Evolutionary conservation across 1,139 yeast species (phyloP).

Genomic region (Candida anutae): DNA sequence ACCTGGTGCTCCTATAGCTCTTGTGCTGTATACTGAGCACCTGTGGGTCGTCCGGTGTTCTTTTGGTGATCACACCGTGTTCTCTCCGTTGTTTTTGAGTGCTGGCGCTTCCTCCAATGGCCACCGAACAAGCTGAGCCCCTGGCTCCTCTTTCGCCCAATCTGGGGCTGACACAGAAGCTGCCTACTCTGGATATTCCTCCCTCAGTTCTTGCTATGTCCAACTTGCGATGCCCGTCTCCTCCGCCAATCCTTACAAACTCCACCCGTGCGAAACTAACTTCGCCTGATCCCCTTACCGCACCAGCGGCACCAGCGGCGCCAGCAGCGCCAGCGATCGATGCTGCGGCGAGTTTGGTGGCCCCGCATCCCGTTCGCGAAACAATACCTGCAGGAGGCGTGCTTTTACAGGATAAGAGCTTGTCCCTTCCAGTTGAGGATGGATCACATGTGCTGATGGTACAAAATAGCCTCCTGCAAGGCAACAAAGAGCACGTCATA

Average conservation of each 20-base stretch:
- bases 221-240: constrained; percentile 56
- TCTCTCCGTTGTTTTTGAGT: not conserved
- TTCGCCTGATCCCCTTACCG: constrained; percentile 2
- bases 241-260: constrained; percentile 56
- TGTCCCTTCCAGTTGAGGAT: not conserved
- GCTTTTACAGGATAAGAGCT: constrained; percentile 24
- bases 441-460: not conserved
- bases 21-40: too few relatives aligned
- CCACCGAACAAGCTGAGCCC: constrained; percentile 4
- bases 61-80: not conserved
- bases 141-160: constrained; percentile 1
- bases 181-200: constrained; percentile 20
- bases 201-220: constrained; percentile 47
- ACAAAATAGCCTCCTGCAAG: too few relatives aligned
- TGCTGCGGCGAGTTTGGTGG: constrained; percentile 4
- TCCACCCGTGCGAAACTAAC: constrained; percentile 3
- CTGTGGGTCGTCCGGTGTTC: too few relatives aligned
- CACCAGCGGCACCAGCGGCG: too few relatives aligned
- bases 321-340: not conserved
- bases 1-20: too few relatives aligned
- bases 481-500: constrained; percentile 3
- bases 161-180: not conserved
- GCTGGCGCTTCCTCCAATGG: not conserved
- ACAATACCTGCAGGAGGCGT: constrained; percentile 49
- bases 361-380: constrained; percentile 13